phyloP scores from a whole-genome alignment of 768 basidiomycete genomes.

The Coprinellus aureogranulatus region DNA sequence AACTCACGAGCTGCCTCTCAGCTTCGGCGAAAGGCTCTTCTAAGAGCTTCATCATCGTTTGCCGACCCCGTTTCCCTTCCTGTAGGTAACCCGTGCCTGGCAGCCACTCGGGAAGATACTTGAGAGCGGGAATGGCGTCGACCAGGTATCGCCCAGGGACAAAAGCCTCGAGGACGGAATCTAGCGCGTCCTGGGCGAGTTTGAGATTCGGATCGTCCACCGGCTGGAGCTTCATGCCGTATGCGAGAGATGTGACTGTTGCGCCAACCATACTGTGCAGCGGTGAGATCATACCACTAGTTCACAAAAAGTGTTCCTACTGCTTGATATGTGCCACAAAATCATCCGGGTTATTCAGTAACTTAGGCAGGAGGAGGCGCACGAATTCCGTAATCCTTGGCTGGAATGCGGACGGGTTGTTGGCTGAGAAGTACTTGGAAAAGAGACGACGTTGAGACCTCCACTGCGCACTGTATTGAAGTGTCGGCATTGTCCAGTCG shows the following conservation, averaged over 20 bases:
- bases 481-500: conserved; percentile 4
- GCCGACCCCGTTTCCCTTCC: conserved; percentile 48
- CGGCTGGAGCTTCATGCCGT: conserved; percentile 42
- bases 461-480: neutral
- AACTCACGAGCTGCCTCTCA: no score
- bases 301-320: neutral
- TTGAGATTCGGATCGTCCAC: conserved; percentile 43
- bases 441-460: conserved; percentile 4
- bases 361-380: neutral
- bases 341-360: conserved; percentile 9
- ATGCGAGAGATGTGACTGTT: conserved; percentile 40
- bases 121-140: conserved; percentile 37
- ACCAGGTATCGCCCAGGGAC: conserved; percentile 47
- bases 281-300: no score
- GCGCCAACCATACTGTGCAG: conserved; percentile 35
- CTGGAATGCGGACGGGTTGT: neutral
- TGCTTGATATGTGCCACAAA: conserved; percentile 3
- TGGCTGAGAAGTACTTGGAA: conserved; percentile 3
- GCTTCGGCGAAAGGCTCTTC: no score
- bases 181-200: conserved; percentile 37
- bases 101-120: conserved; percentile 53
- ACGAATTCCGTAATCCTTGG: neutral
- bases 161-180: conserved; percentile 30
- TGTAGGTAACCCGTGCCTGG: conserved; percentile 60
- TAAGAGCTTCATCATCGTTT: conserved; percentile 32